Conservation (phyloP, 2,329 filamentous ascomycete species). For the Cladophialophora chaetospira region DNA sequence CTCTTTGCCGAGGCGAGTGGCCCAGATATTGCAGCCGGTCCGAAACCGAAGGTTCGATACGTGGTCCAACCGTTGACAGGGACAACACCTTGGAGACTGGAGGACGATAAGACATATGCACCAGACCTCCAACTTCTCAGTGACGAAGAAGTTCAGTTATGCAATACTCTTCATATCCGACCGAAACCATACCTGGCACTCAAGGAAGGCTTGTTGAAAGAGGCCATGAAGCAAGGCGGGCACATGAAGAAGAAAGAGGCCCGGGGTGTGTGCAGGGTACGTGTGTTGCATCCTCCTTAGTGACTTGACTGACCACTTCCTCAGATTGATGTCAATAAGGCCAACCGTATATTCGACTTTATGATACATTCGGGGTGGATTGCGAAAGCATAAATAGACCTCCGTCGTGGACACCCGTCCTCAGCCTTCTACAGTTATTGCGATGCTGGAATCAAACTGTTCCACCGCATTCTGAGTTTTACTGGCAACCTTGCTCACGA, state of each 20-base stretch:
- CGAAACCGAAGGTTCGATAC: slow-evolving; percentile 53
- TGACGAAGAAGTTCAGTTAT: slow-evolving; percentile 81
- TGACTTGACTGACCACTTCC: slow-evolving; percentile 13
- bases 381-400: slow-evolving; percentile 65
- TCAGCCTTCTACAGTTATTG: not conserved
- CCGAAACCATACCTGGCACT: slow-evolving; percentile 95
- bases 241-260: slow-evolving; percentile 91
- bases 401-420: not conserved
- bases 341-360: slow-evolving; percentile 87
- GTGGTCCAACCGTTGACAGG: slow-evolving; percentile 52
- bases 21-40: slow-evolving; percentile 39
- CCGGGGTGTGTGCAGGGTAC: slow-evolving; percentile 72
- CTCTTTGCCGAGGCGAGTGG: slow-evolving; percentile 58
- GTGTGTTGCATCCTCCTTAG: slow-evolving; percentile 10
- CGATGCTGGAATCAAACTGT: not conserved
- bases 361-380: slow-evolving; percentile 93
- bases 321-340: slow-evolving; percentile 79
- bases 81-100: slow-evolving; percentile 60
- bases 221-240: slow-evolving; percentile 86
- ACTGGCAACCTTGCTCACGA: no score
- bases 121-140: slow-evolving; percentile 81
- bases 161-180: slow-evolving; percentile 78
- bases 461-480: no score
- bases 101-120: slow-evolving; percentile 69
- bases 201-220: slow-evolving; percentile 88